A percentile compares a stretch with the other conserved stretches of the same genome.
Evolutionary conservation across 257 asterid genomes (phyloP).

Genomic region (Solanum gandarillasii): DNA sequence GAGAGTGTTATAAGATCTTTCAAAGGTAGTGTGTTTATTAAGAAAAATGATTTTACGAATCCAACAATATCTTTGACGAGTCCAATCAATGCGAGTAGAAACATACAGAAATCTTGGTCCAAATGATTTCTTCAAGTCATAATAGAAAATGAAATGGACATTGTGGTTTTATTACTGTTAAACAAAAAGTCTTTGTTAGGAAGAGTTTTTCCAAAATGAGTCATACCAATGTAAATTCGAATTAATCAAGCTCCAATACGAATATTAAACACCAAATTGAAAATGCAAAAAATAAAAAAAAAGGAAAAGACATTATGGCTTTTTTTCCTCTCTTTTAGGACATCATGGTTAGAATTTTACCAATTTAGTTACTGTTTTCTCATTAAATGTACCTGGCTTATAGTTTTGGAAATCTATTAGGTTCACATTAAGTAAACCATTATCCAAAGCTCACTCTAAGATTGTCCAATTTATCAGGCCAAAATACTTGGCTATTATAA

Average conservation of each 20-base stretch:
- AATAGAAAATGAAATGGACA: neutral
- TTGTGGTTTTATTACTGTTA: neutral
- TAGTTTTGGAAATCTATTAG: neutral
- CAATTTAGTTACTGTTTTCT: neutral
- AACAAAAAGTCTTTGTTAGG: neutral
- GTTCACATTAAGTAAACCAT: neutral
- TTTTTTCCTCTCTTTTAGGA: neutral
- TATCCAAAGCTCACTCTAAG: neutral
- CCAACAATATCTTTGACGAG: no score
- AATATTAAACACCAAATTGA: neutral
- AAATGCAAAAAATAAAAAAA: no score
- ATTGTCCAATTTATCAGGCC: neutral
- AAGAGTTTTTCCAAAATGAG: neutral
- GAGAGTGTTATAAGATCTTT: neutral
- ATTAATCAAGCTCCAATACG: no score
- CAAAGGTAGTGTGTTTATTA: neutral
- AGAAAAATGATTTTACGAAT: accelerated
- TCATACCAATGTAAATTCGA: neutral
- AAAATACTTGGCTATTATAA: no score
- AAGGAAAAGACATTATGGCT: neutral
- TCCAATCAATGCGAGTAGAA: neutral
- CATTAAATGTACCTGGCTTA: neutral
- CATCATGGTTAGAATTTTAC: neutral
- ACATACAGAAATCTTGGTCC: neutral
- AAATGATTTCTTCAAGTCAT: neutral